Evolutionary conservation across 805 yeast genomes (phyloP), one percentile per base, ranked within the genome.

Genomic region (Grigorovia transvaalensis): DNA sequence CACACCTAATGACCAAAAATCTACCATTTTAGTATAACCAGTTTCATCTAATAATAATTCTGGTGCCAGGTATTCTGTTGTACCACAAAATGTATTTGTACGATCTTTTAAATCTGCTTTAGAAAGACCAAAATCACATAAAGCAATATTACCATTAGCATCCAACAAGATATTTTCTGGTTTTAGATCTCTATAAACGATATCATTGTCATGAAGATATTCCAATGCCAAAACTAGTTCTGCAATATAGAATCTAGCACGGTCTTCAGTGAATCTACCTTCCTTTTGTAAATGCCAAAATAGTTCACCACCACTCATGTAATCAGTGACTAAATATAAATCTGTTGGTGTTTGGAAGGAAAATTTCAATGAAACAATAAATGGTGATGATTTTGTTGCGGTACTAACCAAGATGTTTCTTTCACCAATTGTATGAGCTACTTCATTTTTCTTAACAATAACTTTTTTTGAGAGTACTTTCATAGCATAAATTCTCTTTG

Each of bases 1-100:
- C 27, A 93, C 99, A 54, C 99, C 99, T 53, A 93, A 73, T 2
- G 98, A 90, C 99, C 99, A 93, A 62, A 93, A 93, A 69, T 93
- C 99, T 55, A 93, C 99, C 98, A 93, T 91, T 70, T 90, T 89
- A 42, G 98, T 93, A 72, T 93, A 93, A 17, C 99, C 99, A 51
- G 87, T 79, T 69, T 93, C 99, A 71, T 93, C 98, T 50, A 93
- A 75, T 59, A 93, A 75, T 17, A 93, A 95, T 69, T 93, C 99
- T 1, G 99, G 99, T 0, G 99, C 99, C 56, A 93, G 76, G 68
- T 93, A 93, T 72, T 93, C 99, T 7, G 99, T 93, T 19, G 99
- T 93, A 53, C 99, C 99, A 71, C 99, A 93, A 62, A 93, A 93
- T 0, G 99, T 93, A 68, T 91, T 93, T 3, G 97, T 90, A 44